These are phyloP conservation scores for Candida sp. DNA, from an alignment of 1,139 yeast genomes.

Conservation along the genomic window DNA sequence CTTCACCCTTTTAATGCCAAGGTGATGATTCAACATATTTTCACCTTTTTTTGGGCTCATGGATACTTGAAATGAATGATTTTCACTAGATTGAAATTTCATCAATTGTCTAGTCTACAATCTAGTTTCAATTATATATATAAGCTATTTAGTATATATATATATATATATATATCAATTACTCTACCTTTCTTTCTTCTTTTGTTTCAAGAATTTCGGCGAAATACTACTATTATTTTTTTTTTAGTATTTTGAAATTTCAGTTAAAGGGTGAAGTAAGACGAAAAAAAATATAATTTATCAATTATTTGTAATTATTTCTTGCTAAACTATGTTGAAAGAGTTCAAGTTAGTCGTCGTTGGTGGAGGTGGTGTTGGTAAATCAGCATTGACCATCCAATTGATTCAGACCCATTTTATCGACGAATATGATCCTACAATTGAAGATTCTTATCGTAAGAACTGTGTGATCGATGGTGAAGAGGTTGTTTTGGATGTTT, in stretches of 20 bases:
- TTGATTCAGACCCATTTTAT: conserved; percentile 89
- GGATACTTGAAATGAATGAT: no score
- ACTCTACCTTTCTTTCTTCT: no score
- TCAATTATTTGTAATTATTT: neutral
- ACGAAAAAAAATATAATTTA: neutral
- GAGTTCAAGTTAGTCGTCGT: conserved; percentile 91
- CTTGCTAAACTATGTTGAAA: conserved; percentile 31
- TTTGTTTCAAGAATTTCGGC: no score
- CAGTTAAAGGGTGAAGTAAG: neutral
- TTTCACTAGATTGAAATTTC: no score
- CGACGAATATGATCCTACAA: conserved; percentile 96
- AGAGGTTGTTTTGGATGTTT: conserved; percentile 60
- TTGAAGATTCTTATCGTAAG: conserved; percentile 73
- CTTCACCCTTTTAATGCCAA: neutral
- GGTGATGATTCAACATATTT: neutral
- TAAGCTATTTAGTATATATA: no score
- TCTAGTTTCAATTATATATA: no score
- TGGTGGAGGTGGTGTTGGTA: conserved; percentile 99
- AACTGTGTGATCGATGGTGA: conserved; percentile 52
- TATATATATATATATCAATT: no score
- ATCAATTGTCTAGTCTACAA: no score
- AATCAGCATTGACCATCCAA: conserved; percentile 91
- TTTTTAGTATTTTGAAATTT: no score
- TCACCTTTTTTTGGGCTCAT: neutral
- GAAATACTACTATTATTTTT: no score